phyloP scores from a whole-genome alignment of 805 yeast genomes.

The Pichia deserticola region DNA sequence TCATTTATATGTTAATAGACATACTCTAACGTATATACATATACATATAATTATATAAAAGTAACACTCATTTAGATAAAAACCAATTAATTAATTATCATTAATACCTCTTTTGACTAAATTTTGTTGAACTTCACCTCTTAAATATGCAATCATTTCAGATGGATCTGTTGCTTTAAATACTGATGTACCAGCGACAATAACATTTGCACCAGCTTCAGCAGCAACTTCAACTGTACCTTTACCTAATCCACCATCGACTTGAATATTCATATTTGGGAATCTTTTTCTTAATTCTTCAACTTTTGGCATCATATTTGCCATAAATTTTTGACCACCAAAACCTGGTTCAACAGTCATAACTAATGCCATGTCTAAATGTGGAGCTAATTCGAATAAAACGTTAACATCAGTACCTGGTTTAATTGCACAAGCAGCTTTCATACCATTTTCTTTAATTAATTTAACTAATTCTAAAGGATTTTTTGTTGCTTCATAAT shows the following conservation, averaged over 20 bases:
- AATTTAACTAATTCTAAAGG: constrained; percentile 66
- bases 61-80: no score
- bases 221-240: constrained; percentile 84
- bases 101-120: constrained; percentile 22
- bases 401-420: constrained; percentile 89
- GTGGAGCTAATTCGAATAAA: constrained; percentile 49
- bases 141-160: constrained; percentile 63
- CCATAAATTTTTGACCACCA: constrained; percentile 96
- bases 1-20: no score
- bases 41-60: no score
- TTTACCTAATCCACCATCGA: constrained; percentile 91
- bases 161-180: constrained; percentile 78
- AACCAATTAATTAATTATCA: not conserved
- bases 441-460: constrained; percentile 77
- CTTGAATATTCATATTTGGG: constrained; percentile 84
- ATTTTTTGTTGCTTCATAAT: constrained; percentile 82
- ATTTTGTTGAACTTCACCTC: constrained; percentile 48
- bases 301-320: constrained; percentile 94
- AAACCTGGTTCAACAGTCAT: constrained; percentile 99
- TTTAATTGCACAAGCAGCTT: constrained; percentile 89
- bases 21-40: not conserved
- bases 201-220: constrained; percentile 95
- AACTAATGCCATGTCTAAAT: constrained; percentile 87
- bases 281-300: constrained; percentile 60
- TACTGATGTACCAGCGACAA: constrained; percentile 95